Percentiles rank a stretch among this genome's conserved stretches.
Evolutionary conservation across 805 yeast genomes (phyloP).

Genomic region (Kockiozyma suomiensis): DNA sequence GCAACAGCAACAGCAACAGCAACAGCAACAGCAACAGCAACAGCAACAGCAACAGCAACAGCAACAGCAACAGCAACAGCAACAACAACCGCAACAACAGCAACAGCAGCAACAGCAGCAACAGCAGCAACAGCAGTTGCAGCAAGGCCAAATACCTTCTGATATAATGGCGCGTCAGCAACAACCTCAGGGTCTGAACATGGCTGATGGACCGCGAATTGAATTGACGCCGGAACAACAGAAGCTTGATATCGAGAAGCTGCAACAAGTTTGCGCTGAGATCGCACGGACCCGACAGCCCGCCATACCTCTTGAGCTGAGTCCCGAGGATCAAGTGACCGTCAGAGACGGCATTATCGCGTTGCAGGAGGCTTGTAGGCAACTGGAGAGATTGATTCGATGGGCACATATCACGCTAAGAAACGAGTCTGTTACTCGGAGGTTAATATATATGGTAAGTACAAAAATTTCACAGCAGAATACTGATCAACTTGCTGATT

Average conservation of each 20-base stretch:
- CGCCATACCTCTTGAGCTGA: slow-evolving; percentile 18
- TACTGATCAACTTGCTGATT: too few species aligned
- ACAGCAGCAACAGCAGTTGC: too few species aligned
- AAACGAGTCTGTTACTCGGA: slow-evolving; percentile 25
- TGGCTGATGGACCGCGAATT: neutral
- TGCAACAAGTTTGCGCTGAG: slow-evolving; percentile 24
- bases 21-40: slow-evolving; percentile 10
- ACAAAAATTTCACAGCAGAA: too few species aligned
- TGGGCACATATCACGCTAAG: slow-evolving; percentile 23
- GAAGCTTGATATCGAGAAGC: slow-evolving; percentile 15
- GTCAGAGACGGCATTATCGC: slow-evolving; percentile 12
- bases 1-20: slow-evolving; percentile 5
- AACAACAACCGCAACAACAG: neutral
- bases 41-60: slow-evolving; percentile 16
- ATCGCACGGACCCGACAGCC: slow-evolving; percentile 14
- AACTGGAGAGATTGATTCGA: slow-evolving; percentile 26
- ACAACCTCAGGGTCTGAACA: neutral
- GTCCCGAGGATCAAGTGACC: slow-evolving; percentile 16
- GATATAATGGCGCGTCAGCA: neutral
- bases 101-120: neutral
- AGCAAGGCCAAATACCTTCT: too few species aligned
- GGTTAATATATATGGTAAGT: slow-evolving; percentile 28
- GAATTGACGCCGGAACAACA: slow-evolving; percentile 20
- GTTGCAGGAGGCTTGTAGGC: slow-evolving; percentile 29
- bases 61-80: slow-evolving; percentile 5